These are phyloP conservation scores for Botrytis porri DNA, from an alignment of 2,329 filamentous ascomycete species.

Conservation along the genomic window DNA sequence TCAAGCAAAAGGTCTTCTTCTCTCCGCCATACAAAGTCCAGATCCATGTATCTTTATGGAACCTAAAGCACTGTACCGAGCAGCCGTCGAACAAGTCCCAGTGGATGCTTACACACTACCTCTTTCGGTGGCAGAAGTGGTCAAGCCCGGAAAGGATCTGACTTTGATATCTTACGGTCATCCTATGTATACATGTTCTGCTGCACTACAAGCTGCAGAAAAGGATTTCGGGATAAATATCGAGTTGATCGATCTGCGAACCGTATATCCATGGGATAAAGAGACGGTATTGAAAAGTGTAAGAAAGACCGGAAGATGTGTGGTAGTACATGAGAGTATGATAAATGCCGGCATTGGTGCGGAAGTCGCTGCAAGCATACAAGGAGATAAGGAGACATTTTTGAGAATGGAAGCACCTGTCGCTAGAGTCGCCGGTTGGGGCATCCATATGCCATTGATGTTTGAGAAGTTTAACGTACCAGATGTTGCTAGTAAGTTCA, in stretches of 20 bases:
- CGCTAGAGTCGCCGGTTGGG: slow-evolving; percentile 67
- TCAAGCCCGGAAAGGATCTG: slow-evolving; percentile 64
- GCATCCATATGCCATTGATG: slow-evolving; percentile 62
- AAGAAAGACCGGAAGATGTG: slow-evolving; percentile 64
- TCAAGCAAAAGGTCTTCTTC: slow-evolving; percentile 68
- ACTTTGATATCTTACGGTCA: slow-evolving; percentile 70
- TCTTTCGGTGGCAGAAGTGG: slow-evolving; percentile 64
- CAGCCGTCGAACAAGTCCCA: slow-evolving; percentile 70
- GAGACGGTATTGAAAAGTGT: slow-evolving; percentile 64
- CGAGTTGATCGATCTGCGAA: slow-evolving; percentile 68
- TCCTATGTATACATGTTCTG: slow-evolving; percentile 65
- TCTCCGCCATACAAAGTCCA: slow-evolving; percentile 59
- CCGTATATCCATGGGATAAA: slow-evolving; percentile 72
- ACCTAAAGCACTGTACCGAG: slow-evolving; percentile 70
- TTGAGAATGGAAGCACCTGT: slow-evolving; percentile 67
- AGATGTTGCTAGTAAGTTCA: slow-evolving; percentile 63
- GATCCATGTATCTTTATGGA: slow-evolving; percentile 76
- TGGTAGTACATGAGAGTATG: slow-evolving; percentile 75
- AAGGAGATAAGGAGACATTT: slow-evolving; percentile 60
- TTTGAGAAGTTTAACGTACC: slow-evolving; percentile 66
- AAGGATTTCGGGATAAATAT: slow-evolving; percentile 63
- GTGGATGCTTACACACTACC: slow-evolving; percentile 65
- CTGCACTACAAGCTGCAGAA: slow-evolving; percentile 64
- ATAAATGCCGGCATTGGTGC: slow-evolving; percentile 70
- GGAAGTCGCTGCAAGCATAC: slow-evolving; percentile 68